Base-by-base conservation (phyloP, 306 rosid species). In the Benincasa hispida region DNA sequence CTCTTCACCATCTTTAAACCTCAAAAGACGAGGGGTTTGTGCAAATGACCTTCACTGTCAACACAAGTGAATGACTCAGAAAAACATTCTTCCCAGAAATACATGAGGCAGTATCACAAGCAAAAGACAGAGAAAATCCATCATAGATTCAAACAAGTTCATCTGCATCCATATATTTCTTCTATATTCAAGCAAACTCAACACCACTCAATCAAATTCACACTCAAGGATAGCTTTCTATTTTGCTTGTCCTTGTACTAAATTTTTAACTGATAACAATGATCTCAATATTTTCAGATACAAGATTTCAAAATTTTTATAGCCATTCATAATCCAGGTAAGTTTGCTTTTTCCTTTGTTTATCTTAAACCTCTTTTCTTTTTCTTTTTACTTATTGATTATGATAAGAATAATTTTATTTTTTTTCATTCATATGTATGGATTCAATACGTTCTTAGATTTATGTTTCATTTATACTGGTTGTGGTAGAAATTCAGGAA, bases 1-100 rank as follows among this genome's bases (percentile, higher is more conserved):
- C 39, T 89, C 89, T 93, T 93, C 85, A 85, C 89, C 98, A 93
- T 93, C 62, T 34, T 67, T 19, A 13, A 35, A 67, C 22, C 37
- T 72, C 45, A 50, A 15, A 42, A 19, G 58, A 50, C 60, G 18
- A 72, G 28, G 18, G 58, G 13, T 70, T 70, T 27, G 24, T 47
- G 37, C 58, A 47, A 17, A 15, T 24, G 41, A 21, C 41, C 58
- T 70, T 50, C 55, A 50, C 55, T 50, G 55, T 50, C 55, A 50
- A 50, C 8, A 50, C 21, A 50, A 50, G 55, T 50, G 55, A 50
- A 50, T 5, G 55, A 50, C 21, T 50, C 9, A 50, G 0, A 17
- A 5, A 50, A 50, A 50, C 17, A 6, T 5, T 50, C 55, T 50
- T 50, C 21, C 55, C 2, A 50, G 17, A 18, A 50, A 17, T 5